Conservation (phyloP, 2,329 filamentous ascomycete genomes). For the Curvularia sp. region DNA sequence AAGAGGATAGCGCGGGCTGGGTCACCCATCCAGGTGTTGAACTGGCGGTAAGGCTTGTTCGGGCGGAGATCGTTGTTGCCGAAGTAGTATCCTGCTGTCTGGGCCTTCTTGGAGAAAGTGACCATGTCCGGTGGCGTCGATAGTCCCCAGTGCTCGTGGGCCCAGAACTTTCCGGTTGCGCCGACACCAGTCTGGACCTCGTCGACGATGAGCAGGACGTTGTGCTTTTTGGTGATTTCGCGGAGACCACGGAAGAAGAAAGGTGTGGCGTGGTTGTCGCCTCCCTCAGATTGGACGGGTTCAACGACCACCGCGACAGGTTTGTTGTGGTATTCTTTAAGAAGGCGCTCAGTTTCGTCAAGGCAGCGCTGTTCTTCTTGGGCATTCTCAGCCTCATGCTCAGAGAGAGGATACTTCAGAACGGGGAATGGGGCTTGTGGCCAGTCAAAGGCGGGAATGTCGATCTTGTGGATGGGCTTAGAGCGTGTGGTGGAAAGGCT, state of each 20-base stretch:
- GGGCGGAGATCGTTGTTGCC: conserved; percentile 79
- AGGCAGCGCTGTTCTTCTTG: conserved; percentile 80
- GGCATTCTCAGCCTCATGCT: conserved; percentile 81
- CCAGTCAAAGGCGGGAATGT: conserved; percentile 96
- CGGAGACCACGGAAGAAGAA: conserved; percentile 86
- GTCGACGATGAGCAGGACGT: conserved; percentile 86
- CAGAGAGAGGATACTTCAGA: conserved; percentile 85
- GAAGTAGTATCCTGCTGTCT: conserved; percentile 92
- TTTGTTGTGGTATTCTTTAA: conserved; percentile 78
- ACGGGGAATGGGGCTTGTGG: conserved; percentile 85
- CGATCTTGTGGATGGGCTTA: conserved; percentile 93
- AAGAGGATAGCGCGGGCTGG: conserved; percentile 84
- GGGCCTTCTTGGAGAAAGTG: conserved; percentile 94
- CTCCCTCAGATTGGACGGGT: conserved; percentile 91
- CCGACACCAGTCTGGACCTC: conserved; percentile 94
- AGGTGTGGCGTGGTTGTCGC: conserved; percentile 90
- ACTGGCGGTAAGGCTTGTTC: conserved; percentile 94
- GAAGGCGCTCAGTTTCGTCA: conserved; percentile 81
- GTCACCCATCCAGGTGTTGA: conserved; percentile 98
- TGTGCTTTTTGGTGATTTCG: conserved; percentile 76
- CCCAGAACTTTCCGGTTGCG: conserved; percentile 94
- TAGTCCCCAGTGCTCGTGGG: conserved; percentile 93
- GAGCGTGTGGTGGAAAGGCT: conserved; percentile 86
- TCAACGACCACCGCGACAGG: conserved; percentile 85
- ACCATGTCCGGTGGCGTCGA: conserved; percentile 85